phyloP scores from a whole-genome alignment of 2,329 filamentous ascomycete species.

The Didymella arachidicola region DNA sequence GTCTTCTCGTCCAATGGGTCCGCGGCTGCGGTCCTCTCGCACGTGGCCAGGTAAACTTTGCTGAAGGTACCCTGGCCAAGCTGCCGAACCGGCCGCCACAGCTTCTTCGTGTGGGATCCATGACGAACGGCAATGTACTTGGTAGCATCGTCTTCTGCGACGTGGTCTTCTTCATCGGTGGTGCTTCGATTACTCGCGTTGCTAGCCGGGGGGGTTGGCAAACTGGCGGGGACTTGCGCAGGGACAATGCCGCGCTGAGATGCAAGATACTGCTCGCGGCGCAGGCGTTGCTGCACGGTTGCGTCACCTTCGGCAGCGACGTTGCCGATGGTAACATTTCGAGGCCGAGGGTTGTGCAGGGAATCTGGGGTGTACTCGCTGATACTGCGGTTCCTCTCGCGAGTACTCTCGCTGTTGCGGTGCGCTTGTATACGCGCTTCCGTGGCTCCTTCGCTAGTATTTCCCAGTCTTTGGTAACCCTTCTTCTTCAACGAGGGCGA shows the following conservation, averaged over 20 bases:
- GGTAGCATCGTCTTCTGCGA: conserved; percentile 53
- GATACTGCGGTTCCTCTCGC: conserved; percentile 79
- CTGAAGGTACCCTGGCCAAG: conserved; percentile 96
- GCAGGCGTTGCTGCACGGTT: conserved; percentile 63
- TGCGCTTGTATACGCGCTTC: conserved; percentile 42
- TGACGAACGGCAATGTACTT: conserved; percentile 58
- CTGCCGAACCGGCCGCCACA: conserved; percentile 80
- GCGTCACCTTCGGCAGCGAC: conserved; percentile 54
- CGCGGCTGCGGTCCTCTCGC: conserved; percentile 63
- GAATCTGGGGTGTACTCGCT: conserved; percentile 86
- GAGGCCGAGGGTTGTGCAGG: conserved; percentile 69
- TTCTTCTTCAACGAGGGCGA: conserved; percentile 57
- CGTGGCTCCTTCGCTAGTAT: conserved; percentile 51
- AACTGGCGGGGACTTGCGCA: conserved; percentile 52
- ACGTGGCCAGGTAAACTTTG: conserved; percentile 89
- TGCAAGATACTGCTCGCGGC: conserved; percentile 83
- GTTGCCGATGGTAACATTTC: conserved; percentile 73
- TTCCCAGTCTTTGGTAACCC: conserved; percentile 55
- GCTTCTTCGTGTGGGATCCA: conserved; percentile 71
- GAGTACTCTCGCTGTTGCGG: conserved; percentile 51
- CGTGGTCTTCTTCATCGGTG: conserved; percentile 63
- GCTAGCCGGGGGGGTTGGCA: conserved; percentile 79
- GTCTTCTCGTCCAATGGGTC: conserved; percentile 56
- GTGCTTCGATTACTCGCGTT: conserved; percentile 68
- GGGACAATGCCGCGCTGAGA: conserved; percentile 76